Evolutionary conservation across 2,329 filamentous ascomycete species (phyloP).

Genomic region (Fusarium sp.): DNA sequence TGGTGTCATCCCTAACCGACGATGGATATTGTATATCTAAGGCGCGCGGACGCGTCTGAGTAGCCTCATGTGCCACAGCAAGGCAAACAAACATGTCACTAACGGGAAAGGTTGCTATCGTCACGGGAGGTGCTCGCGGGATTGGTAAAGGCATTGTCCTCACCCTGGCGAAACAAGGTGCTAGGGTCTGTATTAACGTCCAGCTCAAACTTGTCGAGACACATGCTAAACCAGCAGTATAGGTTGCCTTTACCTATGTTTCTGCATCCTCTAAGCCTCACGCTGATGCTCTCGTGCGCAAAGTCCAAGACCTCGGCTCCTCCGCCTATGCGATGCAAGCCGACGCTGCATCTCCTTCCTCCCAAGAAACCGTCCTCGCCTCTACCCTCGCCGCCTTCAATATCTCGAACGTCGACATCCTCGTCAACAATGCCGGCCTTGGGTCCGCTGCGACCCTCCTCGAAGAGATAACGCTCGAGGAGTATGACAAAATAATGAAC

Average conservation of each 20-base stretch:
- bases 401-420: neutral
- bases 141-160: slow-evolving; percentile 16
- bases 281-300: neutral
- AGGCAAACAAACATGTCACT: neutral
- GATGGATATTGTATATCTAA: neutral
- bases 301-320: neutral
- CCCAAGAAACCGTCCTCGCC: neutral
- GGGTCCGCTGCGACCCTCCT: neutral
- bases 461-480: neutral
- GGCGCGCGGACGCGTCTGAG: neutral
- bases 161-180: slow-evolving; percentile 10
- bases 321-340: slow-evolving; percentile 1
- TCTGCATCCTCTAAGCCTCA: neutral
- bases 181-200: neutral
- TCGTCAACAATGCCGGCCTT: slow-evolving; percentile 12
- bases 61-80: neutral
- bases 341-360: neutral
- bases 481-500: neutral
- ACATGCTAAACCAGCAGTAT: neutral
- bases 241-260: slow-evolving; percentile 4
- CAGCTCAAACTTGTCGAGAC: neutral
- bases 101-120: slow-evolving; percentile 11
- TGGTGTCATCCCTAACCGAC: neutral
- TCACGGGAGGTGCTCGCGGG: slow-evolving; percentile 14
- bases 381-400: neutral